Evolutionary conservation across 495 filamentous ascomycete genomes (phyloP), one percentile per base, ranked within the genome.

Genomic region (Acidomyces sp.): DNA sequence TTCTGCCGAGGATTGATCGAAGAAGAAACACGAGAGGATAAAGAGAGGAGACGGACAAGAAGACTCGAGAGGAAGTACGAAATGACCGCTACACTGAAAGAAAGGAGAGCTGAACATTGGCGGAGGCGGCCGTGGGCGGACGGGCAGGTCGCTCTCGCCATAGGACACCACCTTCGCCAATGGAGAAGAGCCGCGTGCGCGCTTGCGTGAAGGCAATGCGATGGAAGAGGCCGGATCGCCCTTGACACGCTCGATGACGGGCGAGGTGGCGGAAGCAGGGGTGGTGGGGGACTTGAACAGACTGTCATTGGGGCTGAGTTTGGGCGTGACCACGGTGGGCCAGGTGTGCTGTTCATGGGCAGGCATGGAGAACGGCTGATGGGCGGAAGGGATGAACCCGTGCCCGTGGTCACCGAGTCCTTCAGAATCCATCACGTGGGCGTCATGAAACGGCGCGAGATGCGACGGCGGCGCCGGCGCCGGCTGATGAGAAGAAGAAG

Each of bases 21-120:
- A 45, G 41, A 34, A 39, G 37, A 31, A 30, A 39, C 34, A 46
- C 20, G 6, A 31, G 33, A 39, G 22, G 40, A 47, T 41, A 29
- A 28, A 54, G 54, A 29, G 61, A 69, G 67, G 65, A 73, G 71
- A 77, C 71, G 66, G 65, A 75, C 74, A 76, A 66, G 67, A 70
- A 59, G 61, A 67, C 35, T 71, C 62, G 54, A 76, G 65, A 52
- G 75, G 72, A 63, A 68, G 60, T 52, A 74, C 61, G 49, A 75
- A 77, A 62, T 64, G 66, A 47, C 68, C 68, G 58, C 70, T 77
- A 44, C 62, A 75, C 55, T 74, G 74, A 70, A 59, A 67, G 53
- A 68, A 64, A 61, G 59, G 58, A 60, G 61, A 62, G 46, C 52
- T 55, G 32, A 39, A 42, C 26, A 41, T 35, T 24, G 39, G 47